phyloP scores from a whole-genome alignment of 75 land plant species.

The Larix kaempferi region DNA sequence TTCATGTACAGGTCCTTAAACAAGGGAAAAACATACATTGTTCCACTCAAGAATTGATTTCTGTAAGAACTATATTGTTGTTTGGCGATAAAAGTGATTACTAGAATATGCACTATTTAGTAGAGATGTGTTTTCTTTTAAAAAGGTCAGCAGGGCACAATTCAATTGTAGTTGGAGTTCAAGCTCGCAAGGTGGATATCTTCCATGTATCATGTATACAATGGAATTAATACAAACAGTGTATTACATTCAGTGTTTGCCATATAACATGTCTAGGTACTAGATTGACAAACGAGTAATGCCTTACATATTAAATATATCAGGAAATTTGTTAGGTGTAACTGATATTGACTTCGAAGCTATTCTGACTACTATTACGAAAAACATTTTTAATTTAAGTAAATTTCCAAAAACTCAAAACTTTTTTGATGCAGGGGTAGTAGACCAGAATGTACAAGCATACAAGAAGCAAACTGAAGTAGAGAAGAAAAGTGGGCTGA shows the following conservation, averaged over 20 bases:
- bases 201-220: neutral
- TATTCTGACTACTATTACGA: neutral
- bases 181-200: neutral
- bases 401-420: neutral
- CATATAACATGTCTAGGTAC: neutral
- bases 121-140: neutral
- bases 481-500: neutral
- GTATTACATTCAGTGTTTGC: neutral
- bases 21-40: conserved; percentile 91
- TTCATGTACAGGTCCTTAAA: conserved; percentile 60
- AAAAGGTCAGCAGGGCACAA: neutral
- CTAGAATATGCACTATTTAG: neutral
- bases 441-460: neutral
- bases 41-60: conserved; percentile 86
- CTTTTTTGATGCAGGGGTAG: neutral
- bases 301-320: neutral
- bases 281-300: neutral
- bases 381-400: neutral
- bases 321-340: neutral
- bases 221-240: neutral
- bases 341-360: neutral
- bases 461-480: neutral
- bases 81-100: neutral
- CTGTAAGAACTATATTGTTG: conserved; percentile 55
- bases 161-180: neutral